These are phyloP conservation scores for Papiliotrema fonsecae DNA, from an alignment of 1,284 basidiomycete species.

Conservation along the genomic window DNA sequence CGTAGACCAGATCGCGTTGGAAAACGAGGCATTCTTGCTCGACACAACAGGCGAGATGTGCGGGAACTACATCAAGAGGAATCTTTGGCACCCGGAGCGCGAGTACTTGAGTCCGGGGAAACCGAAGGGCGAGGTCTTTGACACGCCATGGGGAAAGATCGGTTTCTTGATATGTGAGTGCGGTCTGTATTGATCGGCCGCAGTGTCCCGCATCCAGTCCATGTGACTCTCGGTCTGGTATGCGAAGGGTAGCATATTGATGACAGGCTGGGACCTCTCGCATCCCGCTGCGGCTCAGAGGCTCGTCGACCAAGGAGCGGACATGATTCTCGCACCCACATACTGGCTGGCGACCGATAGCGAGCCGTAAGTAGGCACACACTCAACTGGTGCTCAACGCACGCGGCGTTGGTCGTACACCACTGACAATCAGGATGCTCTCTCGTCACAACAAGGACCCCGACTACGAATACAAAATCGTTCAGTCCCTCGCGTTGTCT, in stretches of 20 bases:
- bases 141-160: conserved; percentile 43
- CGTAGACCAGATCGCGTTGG: conserved; percentile 14
- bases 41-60: conserved; percentile 35
- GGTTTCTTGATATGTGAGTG: too few relatives aligned
- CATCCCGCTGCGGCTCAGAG: conserved; percentile 36
- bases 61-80: conserved; percentile 42
- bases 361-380: conserved; percentile 36
- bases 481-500: conserved; percentile 32
- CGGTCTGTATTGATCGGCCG: too few relatives aligned
- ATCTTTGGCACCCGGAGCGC: conserved; percentile 48
- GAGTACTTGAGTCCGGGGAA: conserved; percentile 40
- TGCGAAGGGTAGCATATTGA: too few relatives aligned
- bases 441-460: conserved; percentile 23
- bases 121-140: conserved; percentile 32
- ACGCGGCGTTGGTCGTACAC: conserved; percentile 6
- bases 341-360: conserved; percentile 46
- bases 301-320: conserved; percentile 37
- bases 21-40: conserved; percentile 19
- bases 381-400: background rate
- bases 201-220: too few relatives aligned
- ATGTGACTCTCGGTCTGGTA: too few relatives aligned
- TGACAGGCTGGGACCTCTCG: conserved; percentile 49
- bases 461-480: conserved; percentile 34
- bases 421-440: too few relatives aligned
- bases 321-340: conserved; percentile 44